Percentiles rank a stretch among this genome's conserved stretches.
Evolutionary conservation across 2,329 filamentous ascomycete species (phyloP).

Genomic region (Fonsecaea pugnacius): DNA sequence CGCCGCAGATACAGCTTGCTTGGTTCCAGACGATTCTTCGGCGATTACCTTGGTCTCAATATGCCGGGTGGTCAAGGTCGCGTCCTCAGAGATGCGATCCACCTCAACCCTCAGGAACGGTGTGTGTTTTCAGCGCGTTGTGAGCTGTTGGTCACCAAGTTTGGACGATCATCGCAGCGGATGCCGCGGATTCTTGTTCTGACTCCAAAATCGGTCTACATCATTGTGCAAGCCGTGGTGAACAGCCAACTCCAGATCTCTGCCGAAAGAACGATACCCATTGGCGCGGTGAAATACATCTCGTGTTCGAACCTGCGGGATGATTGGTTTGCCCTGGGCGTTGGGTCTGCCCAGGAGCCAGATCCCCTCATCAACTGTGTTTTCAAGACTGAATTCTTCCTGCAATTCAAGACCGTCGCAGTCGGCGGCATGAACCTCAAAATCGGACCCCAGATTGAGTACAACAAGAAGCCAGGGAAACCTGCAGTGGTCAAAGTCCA

Average conservation of each 20-base stretch:
- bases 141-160: conserved; percentile 89
- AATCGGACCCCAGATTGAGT: conserved; percentile 83
- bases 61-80: conserved; percentile 79
- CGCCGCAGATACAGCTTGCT: conserved; percentile 87
- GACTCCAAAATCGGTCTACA: conserved; percentile 84
- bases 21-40: conserved; percentile 88
- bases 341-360: conserved; percentile 86
- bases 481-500: conserved; percentile 83
- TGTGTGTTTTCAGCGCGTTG: conserved; percentile 88
- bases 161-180: conserved; percentile 93
- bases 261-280: conserved; percentile 77
- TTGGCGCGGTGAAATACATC: conserved; percentile 88
- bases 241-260: conserved; percentile 81
- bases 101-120: conserved; percentile 72
- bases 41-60: conserved; percentile 90
- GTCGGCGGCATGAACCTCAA: conserved; percentile 80
- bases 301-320: conserved; percentile 80
- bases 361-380: conserved; percentile 93
- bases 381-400: conserved; percentile 97
- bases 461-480: conserved; percentile 97
- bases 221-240: conserved; percentile 80
- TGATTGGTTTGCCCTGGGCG: conserved; percentile 93
- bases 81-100: conserved; percentile 75
- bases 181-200: conserved; percentile 83
- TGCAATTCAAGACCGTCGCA: conserved; percentile 80